Base-by-base conservation (phyloP, 2,329 filamentous ascomycete genomes). In the Diplodia mutila region DNA sequence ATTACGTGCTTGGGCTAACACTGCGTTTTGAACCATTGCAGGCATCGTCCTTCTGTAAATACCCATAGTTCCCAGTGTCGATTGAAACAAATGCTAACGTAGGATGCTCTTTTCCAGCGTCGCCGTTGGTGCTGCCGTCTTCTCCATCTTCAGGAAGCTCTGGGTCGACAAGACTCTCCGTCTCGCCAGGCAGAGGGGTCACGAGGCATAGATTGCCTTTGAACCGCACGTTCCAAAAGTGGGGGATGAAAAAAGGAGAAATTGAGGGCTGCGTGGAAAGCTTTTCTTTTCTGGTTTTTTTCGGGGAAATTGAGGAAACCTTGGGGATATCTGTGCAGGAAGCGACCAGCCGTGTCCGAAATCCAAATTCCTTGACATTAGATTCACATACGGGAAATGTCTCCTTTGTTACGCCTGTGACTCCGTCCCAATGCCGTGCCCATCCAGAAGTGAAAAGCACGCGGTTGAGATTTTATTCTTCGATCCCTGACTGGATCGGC, bases 141-240 rank as follows among this genome's bases (percentile, higher is more conserved):
- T 97, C 87, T 95, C 94, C 69, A 84, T 91, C 82, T 78, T 81
- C 78, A 89, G 90, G 80, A 97, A 98, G 85, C 88, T 99, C 78
- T 80, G 88, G 71, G 89, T 90, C 75, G 95, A 99, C 86, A 94
- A 94, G 87, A 96, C 91, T 75, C 91, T 99, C 76, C 93, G 95
- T 79, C 89, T 98, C 74, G 85, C 85, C 80, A 90, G 93, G 78
- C 89, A 92, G 73, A 80, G 79, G 70, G 78, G 77, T 66, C 70
- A 69, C 69, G 70, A 78, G 39, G 57, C 57, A 49, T 78, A 77
- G 39, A 49, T 52, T 61, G 67, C 48, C 16, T 5, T 49, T 65
- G 18, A 39, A 48, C 18, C 23, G 34, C 21, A 37, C 7, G 64
- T 32, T n/a, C n/a, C 42, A 21, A 51, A 51, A 66, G 14, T 23